These are phyloP conservation scores for Aschersonia sp. DNA, from an alignment of 2,329 filamentous ascomycete species.

Conservation along the genomic window DNA sequence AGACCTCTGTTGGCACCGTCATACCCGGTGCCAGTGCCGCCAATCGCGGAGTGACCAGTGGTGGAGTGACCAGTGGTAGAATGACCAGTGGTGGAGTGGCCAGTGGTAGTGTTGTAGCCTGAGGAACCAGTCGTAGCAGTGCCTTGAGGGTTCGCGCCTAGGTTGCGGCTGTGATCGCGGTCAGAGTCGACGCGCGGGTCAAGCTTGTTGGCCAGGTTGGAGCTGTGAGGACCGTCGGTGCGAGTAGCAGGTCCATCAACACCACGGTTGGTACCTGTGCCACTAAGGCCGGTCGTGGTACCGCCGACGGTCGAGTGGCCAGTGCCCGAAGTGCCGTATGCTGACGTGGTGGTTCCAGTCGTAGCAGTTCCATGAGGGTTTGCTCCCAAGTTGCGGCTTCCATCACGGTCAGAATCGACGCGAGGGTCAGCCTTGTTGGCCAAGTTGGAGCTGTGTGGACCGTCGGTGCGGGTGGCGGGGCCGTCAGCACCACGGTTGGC, in stretches of 20 bases:
- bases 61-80: background rate
- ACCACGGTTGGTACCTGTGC: conserved; percentile 16
- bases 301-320: conserved; percentile 5
- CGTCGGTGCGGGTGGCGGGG: conserved; percentile 17
- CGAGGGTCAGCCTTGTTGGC: conserved; percentile 38
- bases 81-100: conserved; percentile 4
- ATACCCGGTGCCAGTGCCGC: background rate
- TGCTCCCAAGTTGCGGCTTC: conserved; percentile 17
- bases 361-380: conserved; percentile 14
- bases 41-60: background rate
- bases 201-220: conserved; percentile 32
- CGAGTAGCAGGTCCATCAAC: conserved; percentile 12
- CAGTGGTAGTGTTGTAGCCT: conserved; percentile 1
- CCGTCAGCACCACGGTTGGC: conserved; percentile 8
- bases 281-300: conserved; percentile 6
- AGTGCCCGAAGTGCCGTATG: background rate
- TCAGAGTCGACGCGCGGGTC: conserved; percentile 43
- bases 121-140: conserved; percentile 4
- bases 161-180: conserved; percentile 23
- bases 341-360: conserved; percentile 1
- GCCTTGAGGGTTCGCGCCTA: conserved; percentile 17
- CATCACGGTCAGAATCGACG: conserved; percentile 37
- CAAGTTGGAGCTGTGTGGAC: conserved; percentile 31
- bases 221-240: conserved; percentile 30
- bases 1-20: conserved; percentile 16